Evolutionary conservation across 1,284 basidiomycete species (phyloP), one percentile per base, ranked within the genome.

Genomic region (Malassezia globosa): DNA sequence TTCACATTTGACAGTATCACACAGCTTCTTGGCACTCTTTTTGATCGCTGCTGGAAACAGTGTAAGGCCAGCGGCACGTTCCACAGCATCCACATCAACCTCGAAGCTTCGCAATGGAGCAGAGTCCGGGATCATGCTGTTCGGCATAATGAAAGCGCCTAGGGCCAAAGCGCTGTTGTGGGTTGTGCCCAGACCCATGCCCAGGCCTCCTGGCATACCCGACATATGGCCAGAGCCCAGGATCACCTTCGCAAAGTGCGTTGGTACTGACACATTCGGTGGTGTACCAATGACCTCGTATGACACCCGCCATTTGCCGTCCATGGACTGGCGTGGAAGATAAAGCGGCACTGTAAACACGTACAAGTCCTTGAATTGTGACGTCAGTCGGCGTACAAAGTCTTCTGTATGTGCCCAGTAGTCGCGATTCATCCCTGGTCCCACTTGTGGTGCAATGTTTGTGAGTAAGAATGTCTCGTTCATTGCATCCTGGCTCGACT

Each of bases 261-360:
- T 97, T 0, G 94, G 94, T 6, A 97, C 94, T 26, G 84, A 77
- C 46, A 96, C 77, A 63, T 84, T 85, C 4, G 88, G 87, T 21
- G 87, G 89, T 27, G 79, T 80, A 0, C 92, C 94, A 57, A 96
- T 95, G 34, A 97, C 85, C 77, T 49, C 35, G 79, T 85, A 75
- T 61, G 89, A 87, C 60, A 96, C 84, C 46, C 87, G 81, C 81
- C 83, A 95, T 75, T 92, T 96, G 7, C 89, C 89, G 69, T 96
- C 89, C 0, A 79, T 61, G 7, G 85, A 82, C 47, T 80, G 79
- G 39, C 80, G 81, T 2, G 94, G 94, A 10, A 97, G 80, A 74
- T 97, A 97, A n/a, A 99, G 77, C 0, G 94, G 94, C 21, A 99
- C 79, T 7, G 94, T 99, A 73, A 97, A 99, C 34, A 97, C 82